Percentiles rank a stretch among this genome's conserved stretches.
Evolutionary conservation across 371 early-diverging fungal species (phyloP).

Genomic region (Mucor velutinosus): DNA sequence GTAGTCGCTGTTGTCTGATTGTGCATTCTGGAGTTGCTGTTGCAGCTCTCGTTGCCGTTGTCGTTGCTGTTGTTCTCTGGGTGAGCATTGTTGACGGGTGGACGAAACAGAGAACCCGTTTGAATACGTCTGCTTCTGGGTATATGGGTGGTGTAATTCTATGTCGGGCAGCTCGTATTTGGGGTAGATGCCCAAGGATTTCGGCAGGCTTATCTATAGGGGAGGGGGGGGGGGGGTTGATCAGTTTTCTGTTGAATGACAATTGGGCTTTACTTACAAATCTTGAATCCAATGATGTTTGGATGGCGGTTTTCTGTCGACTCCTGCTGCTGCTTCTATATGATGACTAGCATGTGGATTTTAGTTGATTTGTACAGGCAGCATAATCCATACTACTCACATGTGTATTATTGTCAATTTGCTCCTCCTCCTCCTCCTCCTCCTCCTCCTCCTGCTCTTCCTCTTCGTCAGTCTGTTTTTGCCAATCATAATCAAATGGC

Average conservation of each 20-base stretch:
- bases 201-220: constrained; percentile 11
- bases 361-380: background rate
- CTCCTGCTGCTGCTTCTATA: background rate
- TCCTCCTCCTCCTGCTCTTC: background rate
- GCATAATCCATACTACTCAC: background rate
- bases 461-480: background rate
- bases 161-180: constrained; percentile 10
- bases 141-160: constrained; percentile 13
- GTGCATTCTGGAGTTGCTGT: background rate
- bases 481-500: constrained; percentile 19
- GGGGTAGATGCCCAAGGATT: background rate
- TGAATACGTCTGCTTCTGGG: constrained; percentile 2
- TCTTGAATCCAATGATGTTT: background rate
- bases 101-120: background rate
- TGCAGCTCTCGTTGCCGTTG: background rate
- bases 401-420: background rate
- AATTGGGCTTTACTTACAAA: constrained; percentile 4
- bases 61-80: background rate
- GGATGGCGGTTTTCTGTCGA: background rate
- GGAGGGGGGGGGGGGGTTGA: no score
- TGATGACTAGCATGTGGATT: background rate
- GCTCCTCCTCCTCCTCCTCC: background rate
- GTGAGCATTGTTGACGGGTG: background rate
- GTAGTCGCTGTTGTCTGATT: background rate
- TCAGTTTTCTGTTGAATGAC: background rate